Conservation (phyloP, 345 rosid species). For the Aquilaria sinensis region DNA sequence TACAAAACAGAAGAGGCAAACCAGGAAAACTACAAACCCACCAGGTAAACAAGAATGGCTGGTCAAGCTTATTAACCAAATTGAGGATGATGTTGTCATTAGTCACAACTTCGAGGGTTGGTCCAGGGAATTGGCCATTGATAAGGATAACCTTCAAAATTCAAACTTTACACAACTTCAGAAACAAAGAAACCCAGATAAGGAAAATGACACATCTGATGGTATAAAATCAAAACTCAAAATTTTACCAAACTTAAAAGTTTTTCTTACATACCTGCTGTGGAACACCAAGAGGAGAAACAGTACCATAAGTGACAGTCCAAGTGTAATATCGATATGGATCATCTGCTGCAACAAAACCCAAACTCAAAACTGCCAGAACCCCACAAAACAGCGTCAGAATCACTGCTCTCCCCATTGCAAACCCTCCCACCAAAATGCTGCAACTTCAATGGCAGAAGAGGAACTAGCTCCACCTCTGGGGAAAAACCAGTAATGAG, state of each 20-base stretch:
- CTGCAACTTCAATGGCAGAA: no score
- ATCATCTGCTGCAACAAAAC: slow-evolving; percentile 17
- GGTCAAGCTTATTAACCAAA: slow-evolving; percentile 86
- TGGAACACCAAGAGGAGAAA: slow-evolving; percentile 16
- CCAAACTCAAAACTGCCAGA: slow-evolving; percentile 35
- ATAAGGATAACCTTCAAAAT: slow-evolving; percentile 74
- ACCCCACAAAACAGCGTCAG: slow-evolving; percentile 27
- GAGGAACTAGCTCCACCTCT: no score
- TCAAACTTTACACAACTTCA: not conserved
- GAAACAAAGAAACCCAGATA: slow-evolving; percentile 5
- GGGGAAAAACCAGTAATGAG: no score
- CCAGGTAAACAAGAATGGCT: slow-evolving; percentile 96
- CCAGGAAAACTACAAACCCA: not conserved
- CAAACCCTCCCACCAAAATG: slow-evolving; percentile 1
- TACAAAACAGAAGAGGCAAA: no score
- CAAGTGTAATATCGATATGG: slow-evolving; percentile 26
- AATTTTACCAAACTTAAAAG: not conserved
- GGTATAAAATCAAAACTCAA: not conserved
- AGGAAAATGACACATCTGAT: no score
- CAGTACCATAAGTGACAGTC: slow-evolving; percentile 26
- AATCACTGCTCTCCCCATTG: slow-evolving; percentile 25
- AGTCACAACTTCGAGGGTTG: slow-evolving; percentile 83
- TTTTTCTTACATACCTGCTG: not conserved
- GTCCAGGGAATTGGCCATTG: slow-evolving; percentile 98
- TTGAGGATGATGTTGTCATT: slow-evolving; percentile 89